Percentiles rank a stretch among this genome's conserved stretches.
Evolutionary conservation across 805 yeast genomes (phyloP).

Genomic region (Ogataea minuta): DNA sequence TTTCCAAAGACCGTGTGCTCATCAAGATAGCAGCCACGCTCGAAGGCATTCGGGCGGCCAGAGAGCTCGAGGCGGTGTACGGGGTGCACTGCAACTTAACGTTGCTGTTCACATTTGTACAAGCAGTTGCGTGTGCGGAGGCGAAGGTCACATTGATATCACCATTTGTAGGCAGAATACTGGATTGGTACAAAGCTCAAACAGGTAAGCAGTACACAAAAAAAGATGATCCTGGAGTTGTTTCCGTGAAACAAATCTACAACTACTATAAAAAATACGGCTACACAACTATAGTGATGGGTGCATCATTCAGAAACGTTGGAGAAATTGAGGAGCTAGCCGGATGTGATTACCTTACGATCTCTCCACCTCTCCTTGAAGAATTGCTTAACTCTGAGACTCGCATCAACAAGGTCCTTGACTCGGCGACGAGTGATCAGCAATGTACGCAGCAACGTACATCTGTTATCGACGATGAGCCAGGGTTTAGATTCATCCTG

Average conservation of each 20-base stretch:
- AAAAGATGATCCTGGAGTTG: conserved; percentile 92
- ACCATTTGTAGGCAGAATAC: conserved; percentile 98
- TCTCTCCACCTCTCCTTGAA: conserved; percentile 88
- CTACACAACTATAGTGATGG: conserved; percentile 98
- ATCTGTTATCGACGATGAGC: conserved; percentile 76
- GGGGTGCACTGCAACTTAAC: conserved; percentile 94
- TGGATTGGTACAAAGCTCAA: conserved; percentile 94
- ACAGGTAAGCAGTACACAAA: conserved; percentile 82
- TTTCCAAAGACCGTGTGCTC: conserved; percentile 82
- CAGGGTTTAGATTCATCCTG: conserved; percentile 80
- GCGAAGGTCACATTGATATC: conserved; percentile 94
- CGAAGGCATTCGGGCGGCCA: conserved; percentile 99
- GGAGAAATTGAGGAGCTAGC: conserved; percentile 96
- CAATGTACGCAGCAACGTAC: conserved; percentile 62
- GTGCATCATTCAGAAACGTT: conserved; percentile 97
- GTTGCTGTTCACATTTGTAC: conserved; percentile 87
- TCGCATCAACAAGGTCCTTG: conserved; percentile 74
- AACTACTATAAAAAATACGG: conserved; percentile 97
- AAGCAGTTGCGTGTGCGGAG: conserved; percentile 99
- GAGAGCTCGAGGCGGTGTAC: conserved; percentile 85
- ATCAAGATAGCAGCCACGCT: conserved; percentile 97
- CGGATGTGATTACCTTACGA: conserved; percentile 94
- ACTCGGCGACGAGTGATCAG: conserved; percentile 54
- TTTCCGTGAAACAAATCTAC: conserved; percentile 82
- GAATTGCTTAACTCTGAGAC: conserved; percentile 73